Conservation (phyloP, 1,284 basidiomycete species). For the Cryptococcus sp. region DNA sequence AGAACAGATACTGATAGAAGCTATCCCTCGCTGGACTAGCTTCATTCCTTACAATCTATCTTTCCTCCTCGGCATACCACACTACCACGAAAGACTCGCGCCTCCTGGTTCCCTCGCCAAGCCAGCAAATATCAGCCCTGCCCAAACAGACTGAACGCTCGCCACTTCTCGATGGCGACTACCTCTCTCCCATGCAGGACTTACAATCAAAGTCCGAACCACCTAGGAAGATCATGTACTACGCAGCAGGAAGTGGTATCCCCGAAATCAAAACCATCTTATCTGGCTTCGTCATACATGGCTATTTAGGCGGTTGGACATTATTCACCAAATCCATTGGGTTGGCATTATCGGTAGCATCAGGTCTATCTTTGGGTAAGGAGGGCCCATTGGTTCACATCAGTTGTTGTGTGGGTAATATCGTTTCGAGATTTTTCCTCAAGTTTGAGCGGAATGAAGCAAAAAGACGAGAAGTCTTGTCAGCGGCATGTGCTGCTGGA, state of each 20-base stretch:
- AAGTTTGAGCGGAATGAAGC: slow-evolving; percentile 94
- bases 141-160: slow-evolving; percentile 21
- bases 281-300: slow-evolving; percentile 91
- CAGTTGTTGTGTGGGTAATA: slow-evolving; percentile 90
- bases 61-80: slow-evolving; percentile 84
- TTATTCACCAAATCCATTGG: slow-evolving; percentile 89
- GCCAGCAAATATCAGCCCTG: background rate
- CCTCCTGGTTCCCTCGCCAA: slow-evolving; percentile 55
- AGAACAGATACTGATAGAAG: slow-evolving; percentile 9
- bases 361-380: slow-evolving; percentile 84
- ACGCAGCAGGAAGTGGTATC: slow-evolving; percentile 92
- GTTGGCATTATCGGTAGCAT: slow-evolving; percentile 82
- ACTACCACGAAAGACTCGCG: slow-evolving; percentile 80
- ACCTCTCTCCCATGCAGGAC: slow-evolving; percentile 11
- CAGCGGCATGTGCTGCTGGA: slow-evolving; percentile 75
- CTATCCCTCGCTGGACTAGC: slow-evolving; percentile 66
- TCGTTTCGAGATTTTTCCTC: slow-evolving; percentile 75
- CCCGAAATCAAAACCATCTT: slow-evolving; percentile 97
- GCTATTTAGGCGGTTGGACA: slow-evolving; percentile 86
- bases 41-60: slow-evolving; percentile 72
- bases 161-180: slow-evolving; percentile 12
- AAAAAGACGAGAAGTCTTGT: slow-evolving; percentile 85
- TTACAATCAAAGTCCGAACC: slow-evolving; percentile 12
- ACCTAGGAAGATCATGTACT: slow-evolving; percentile 69
- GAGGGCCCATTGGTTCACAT: slow-evolving; percentile 98